Conservation (phyloP, 768 basidiomycete genomes). For the Amanita polypyramis region DNA sequence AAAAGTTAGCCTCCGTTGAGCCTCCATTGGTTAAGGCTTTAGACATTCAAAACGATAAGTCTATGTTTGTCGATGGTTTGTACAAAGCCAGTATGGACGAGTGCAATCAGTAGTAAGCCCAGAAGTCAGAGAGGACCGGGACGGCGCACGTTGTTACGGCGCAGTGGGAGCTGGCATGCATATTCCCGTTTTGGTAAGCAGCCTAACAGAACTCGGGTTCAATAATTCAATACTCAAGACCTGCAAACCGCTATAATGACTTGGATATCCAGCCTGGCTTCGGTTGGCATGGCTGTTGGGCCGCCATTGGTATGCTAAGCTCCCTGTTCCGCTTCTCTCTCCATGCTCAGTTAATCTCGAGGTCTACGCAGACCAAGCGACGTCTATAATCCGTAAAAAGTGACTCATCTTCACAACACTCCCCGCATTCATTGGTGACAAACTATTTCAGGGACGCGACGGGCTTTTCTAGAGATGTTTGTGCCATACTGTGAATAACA, state of each 20-base stretch:
- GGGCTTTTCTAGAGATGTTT: constrained; percentile 81
- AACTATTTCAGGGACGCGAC: constrained; percentile 53
- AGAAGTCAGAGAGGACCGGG: too few relatives aligned
- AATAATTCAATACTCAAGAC: too few relatives aligned
- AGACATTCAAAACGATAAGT: constrained; percentile 6
- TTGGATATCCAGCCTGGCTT: constrained; percentile 63
- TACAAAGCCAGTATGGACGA: background rate
- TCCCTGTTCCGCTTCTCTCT: background rate
- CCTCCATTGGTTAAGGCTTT: constrained; percentile 26
- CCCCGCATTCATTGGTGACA: background rate
- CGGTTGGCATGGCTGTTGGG: constrained; percentile 76
- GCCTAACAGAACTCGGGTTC: too few relatives aligned
- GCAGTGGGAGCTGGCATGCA: background rate
- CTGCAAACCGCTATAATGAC: too few relatives aligned
- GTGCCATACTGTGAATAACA: constrained; percentile 60
- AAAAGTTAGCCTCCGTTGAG: constrained; percentile 17
- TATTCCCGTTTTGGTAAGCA: background rate
- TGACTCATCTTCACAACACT: constrained; percentile 17
- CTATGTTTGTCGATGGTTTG: background rate
- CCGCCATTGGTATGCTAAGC: constrained; percentile 47
- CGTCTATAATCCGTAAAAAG: constrained; percentile 76
- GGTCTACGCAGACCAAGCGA: constrained; percentile 78
- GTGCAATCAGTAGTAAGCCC: too few relatives aligned
- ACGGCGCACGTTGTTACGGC: too few relatives aligned
- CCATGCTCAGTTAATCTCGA: constrained; percentile 13